These are phyloP conservation scores for Malus hybrid DNA, from an alignment of 331 rosid species.

Conservation along the genomic window DNA sequence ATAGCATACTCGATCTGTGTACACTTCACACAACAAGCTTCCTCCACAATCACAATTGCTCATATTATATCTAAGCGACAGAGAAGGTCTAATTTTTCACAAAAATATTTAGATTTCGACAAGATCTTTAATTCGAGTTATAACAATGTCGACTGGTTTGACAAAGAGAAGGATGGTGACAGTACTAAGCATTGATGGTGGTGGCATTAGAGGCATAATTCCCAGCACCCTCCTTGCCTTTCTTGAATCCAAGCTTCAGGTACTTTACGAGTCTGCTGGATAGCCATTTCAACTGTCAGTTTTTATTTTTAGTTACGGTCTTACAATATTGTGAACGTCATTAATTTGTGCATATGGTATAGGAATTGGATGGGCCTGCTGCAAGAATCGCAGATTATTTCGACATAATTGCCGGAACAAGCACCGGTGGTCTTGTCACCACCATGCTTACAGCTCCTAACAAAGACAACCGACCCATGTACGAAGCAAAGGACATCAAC, in stretches of 20 bases:
- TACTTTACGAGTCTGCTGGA: neutral
- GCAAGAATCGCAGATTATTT: no score
- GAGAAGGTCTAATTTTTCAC: neutral
- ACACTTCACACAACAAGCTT: neutral
- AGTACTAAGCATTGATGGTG: conserved; percentile 32
- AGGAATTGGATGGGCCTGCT: conserved; percentile 20
- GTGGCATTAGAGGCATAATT: conserved; percentile 26
- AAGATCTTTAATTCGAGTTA: neutral
- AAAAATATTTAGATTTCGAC: neutral
- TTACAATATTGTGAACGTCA: no score
- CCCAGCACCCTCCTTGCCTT: conserved; percentile 21
- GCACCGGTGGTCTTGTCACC: no score
- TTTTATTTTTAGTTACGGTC: no score
- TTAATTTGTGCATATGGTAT: neutral
- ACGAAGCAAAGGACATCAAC: no score
- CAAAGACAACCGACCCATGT: no score
- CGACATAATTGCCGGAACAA: no score
- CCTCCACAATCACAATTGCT: neutral
- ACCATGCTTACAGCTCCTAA: no score
- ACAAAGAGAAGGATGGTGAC: conserved; percentile 11
- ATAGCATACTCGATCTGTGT: neutral
- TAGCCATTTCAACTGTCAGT: no score
- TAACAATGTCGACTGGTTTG: conserved; percentile 8
- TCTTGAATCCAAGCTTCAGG: conserved; percentile 29
- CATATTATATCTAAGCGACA: neutral